These are phyloP conservation scores for Ambrosiella beaveri DNA, from an alignment of 2,329 filamentous ascomycete genomes.

Conservation along the genomic window DNA sequence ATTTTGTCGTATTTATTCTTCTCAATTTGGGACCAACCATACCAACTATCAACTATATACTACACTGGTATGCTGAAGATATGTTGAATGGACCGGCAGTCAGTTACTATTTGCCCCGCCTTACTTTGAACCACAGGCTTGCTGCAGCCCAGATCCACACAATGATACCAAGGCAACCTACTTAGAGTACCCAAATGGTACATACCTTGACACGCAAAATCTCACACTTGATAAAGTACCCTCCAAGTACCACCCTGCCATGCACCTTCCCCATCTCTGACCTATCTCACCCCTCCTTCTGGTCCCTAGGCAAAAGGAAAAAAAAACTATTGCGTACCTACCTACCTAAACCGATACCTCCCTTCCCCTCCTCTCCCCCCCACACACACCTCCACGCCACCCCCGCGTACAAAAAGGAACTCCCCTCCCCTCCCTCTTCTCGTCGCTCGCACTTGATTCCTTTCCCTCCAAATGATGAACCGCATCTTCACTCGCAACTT, in stretches of 20 bases:
- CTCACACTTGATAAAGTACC: not conserved
- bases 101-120: not conserved
- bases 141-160: not conserved
- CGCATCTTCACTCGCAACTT: conserved; percentile 1
- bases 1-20: no score
- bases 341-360: not conserved
- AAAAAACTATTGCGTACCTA: not conserved
- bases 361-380: not conserved
- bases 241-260: not conserved
- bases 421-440: not conserved
- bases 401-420: not conserved
- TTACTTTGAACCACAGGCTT: not conserved
- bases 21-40: no score
- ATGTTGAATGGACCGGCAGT: not conserved
- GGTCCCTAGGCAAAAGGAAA: not conserved
- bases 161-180: not conserved
- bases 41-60: not conserved
- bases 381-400: not conserved
- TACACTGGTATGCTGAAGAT: not conserved
- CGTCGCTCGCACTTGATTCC: not conserved
- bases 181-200: not conserved
- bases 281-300: not conserved
- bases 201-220: not conserved
- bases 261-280: not conserved
- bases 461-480: not conserved